A percentile compares a stretch with the other conserved stretches of the same genome.
These are phyloP conservation scores for Xylaria telfairii DNA, from an alignment of 495 filamentous ascomycete genomes.

Conservation along the genomic window DNA sequence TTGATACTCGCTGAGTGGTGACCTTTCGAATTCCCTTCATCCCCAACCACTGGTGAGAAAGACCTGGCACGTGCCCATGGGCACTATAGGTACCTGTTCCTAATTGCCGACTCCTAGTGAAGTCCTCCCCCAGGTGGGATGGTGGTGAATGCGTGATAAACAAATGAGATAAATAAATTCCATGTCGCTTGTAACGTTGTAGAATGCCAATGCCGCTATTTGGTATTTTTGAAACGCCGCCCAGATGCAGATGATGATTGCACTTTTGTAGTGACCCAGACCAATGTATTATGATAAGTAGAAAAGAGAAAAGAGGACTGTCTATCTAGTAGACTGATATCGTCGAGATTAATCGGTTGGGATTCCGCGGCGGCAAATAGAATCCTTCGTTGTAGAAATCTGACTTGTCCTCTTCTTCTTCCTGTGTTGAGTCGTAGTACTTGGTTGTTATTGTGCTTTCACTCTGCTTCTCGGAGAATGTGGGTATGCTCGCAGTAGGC, in stretches of 20 bases:
- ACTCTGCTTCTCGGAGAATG: constrained; percentile 72
- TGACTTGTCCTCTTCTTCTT: constrained; percentile 46
- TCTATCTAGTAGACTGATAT: constrained; percentile 60
- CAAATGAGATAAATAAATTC: constrained; percentile 36
- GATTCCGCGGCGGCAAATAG: constrained; percentile 61
- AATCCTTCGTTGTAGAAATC: constrained; percentile 66
- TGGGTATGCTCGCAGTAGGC: constrained; percentile 65
- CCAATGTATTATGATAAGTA: constrained; percentile 27
- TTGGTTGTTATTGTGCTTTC: constrained; percentile 60
- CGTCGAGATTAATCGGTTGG: constrained; percentile 51
- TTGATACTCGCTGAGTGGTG: constrained; percentile 39
- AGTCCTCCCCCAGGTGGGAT: constrained; percentile 26
- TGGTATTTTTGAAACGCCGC: constrained; percentile 53
- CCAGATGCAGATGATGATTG: constrained; percentile 48
- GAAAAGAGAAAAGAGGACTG: constrained; percentile 35
- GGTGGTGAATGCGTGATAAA: constrained; percentile 19
- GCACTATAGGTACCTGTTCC: constrained; percentile 13
- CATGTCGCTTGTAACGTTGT: constrained; percentile 39
- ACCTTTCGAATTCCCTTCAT: constrained; percentile 26
- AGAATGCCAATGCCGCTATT: constrained; percentile 43
- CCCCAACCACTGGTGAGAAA: constrained; percentile 14
- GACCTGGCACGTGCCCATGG: constrained; percentile 16
- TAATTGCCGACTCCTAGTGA: not conserved
- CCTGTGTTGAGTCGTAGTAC: constrained; percentile 50
- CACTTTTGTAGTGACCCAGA: constrained; percentile 35